Conservation (phyloP, 225 moss, liverwort and hornwort genomes). For the Climacium dendroides region DNA sequence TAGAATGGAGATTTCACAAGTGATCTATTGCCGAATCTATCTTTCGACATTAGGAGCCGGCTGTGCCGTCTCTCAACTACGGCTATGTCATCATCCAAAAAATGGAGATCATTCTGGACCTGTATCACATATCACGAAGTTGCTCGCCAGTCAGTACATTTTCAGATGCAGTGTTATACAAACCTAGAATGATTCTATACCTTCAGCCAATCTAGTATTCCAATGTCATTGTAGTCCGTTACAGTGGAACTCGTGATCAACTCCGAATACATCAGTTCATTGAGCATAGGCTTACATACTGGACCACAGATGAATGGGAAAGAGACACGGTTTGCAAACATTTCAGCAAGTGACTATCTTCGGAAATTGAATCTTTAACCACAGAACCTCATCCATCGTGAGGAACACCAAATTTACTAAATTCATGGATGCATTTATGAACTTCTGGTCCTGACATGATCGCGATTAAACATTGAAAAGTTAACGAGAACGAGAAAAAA, state of each 20-base stretch:
- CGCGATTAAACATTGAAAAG: not conserved
- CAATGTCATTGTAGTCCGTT: not conserved
- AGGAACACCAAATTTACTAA: not conserved
- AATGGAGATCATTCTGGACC: constrained; percentile 70
- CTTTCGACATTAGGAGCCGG: constrained; percentile 45
- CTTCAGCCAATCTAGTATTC: not conserved
- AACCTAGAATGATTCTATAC: not conserved
- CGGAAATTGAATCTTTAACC: not conserved
- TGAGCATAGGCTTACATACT: not conserved
- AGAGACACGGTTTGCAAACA: not conserved
- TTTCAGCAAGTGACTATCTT: not conserved
- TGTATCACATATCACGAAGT: not conserved
- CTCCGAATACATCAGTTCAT: not conserved
- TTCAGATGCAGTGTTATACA: not conserved
- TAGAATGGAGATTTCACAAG: constrained; percentile 23
- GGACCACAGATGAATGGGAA: not conserved
- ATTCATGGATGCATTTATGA: not conserved
- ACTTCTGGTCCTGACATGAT: not conserved
- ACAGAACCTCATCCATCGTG: not conserved
- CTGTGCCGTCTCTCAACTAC: constrained; percentile 57
- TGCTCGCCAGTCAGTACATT: not conserved
- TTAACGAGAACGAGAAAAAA: not conserved
- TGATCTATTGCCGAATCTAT: constrained; percentile 25
- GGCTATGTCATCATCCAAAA: constrained; percentile 75
- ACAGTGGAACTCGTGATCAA: not conserved